Conservation (phyloP, 352 stramenopile genomes). For the Phytopythium vexans region DNA sequence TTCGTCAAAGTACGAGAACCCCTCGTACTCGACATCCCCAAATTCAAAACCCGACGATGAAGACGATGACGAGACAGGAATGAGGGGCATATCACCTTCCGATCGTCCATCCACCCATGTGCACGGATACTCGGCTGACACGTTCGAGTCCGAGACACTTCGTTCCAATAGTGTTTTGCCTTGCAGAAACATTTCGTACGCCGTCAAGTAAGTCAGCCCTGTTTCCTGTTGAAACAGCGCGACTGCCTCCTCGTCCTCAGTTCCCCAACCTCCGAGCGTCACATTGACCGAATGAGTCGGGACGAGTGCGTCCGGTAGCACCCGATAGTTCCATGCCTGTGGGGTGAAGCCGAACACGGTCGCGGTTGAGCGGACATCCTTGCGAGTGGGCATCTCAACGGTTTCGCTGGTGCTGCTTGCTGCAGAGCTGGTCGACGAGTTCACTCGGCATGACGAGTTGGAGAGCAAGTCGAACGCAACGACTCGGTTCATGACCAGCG, state of each 20-base stretch:
- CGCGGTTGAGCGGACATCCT: slow-evolving; percentile 26
- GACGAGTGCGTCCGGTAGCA: slow-evolving; percentile 20
- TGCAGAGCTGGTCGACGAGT: not conserved
- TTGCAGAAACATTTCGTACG: slow-evolving; percentile 41
- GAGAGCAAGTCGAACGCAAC: slow-evolving; percentile 25
- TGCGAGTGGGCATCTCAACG: slow-evolving; percentile 23
- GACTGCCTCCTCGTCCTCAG: slow-evolving; percentile 9
- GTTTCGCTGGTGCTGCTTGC: slow-evolving; percentile 11
- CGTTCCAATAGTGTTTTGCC: slow-evolving; percentile 38
- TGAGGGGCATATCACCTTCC: not conserved
- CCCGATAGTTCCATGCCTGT: slow-evolving; percentile 41
- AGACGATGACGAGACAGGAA: not conserved
- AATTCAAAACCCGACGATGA: not conserved
- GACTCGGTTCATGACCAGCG: slow-evolving; percentile 19
- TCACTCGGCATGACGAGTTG: slow-evolving; percentile 22
- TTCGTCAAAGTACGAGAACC: slow-evolving; percentile 13
- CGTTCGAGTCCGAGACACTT: slow-evolving; percentile 30
- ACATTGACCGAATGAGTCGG: slow-evolving; percentile 15
- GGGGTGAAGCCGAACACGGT: slow-evolving; percentile 34
- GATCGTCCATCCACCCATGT: slow-evolving; percentile 19
- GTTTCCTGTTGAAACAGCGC: slow-evolving; percentile 12
- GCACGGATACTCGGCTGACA: slow-evolving; percentile 26
- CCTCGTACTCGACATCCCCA: slow-evolving; percentile 4
- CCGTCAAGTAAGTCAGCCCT: slow-evolving; percentile 17
- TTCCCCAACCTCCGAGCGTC: slow-evolving; percentile 2